A percentile compares a stretch with the other conserved stretches of the same genome.
These are phyloP conservation scores for Bigelowiella natans DNA, from an alignment of 78 protist genomes.

Conservation along the genomic window DNA sequence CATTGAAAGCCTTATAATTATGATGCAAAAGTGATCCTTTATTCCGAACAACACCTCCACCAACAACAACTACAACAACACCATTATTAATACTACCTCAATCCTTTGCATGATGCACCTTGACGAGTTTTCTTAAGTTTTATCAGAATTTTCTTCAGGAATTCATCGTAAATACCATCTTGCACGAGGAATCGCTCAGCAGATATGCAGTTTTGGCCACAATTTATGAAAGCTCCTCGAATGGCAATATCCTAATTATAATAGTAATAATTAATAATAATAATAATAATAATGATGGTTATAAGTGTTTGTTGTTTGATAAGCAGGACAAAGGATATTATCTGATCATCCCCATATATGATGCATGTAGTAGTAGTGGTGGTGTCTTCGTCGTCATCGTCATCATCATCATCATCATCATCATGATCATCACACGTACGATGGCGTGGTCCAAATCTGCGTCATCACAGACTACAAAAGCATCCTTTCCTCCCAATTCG, in stretches of 20 bases:
- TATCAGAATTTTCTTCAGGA: neutral
- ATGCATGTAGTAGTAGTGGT: neutral
- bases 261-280: too few species aligned
- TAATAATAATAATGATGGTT: too few species aligned
- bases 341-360: too few species aligned
- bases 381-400: neutral
- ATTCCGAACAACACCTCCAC: too few species aligned
- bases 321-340: too few species aligned
- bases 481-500: constrained; percentile 13
- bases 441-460: neutral
- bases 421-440: neutral
- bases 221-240: neutral
- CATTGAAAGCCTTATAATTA: too few species aligned
- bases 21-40: too few species aligned
- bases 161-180: neutral
- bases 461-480: neutral
- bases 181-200: constrained; percentile 31
- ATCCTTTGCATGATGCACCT: neutral
- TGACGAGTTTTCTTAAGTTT: neutral
- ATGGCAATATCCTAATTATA: neutral
- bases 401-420: neutral
- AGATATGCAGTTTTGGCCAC: constrained; percentile 30
- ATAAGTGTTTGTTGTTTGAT: too few species aligned
- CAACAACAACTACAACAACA: too few species aligned
- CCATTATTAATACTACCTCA: too few species aligned